Percentiles rank a stretch among this genome's conserved stretches.
These are phyloP conservation scores for Trametes polyzona DNA, from an alignment of 1,284 basidiomycete species.

Conservation along the genomic window DNA sequence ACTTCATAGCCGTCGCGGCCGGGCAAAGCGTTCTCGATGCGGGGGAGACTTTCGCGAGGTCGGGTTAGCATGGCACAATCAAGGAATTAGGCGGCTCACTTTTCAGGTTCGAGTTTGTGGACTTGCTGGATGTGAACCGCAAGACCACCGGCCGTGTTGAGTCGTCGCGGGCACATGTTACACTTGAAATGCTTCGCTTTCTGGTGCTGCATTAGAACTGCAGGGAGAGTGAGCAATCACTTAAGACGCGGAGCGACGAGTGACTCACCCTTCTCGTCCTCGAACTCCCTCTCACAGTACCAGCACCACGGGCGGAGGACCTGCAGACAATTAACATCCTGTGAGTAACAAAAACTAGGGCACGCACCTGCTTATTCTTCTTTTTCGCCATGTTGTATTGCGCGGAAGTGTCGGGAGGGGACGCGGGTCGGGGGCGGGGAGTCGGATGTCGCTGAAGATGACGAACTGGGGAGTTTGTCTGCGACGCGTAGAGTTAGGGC, in stretches of 20 bases:
- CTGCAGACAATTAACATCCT: conserved; percentile 42
- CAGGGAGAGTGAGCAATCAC: conserved; percentile 1
- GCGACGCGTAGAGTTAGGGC: not conserved
- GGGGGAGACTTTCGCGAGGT: conserved; percentile 55
- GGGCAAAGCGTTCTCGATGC: conserved; percentile 95
- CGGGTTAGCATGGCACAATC: not conserved
- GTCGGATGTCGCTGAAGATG: conserved; percentile 13
- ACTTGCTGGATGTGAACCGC: conserved; percentile 99
- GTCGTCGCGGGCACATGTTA: conserved; percentile 90
- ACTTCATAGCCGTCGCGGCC: conserved; percentile 98
- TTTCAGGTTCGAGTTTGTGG: conserved; percentile 96
- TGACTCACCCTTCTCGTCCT: conserved; percentile 88
- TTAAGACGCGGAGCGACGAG: not conserved
- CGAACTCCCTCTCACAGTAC: conserved; percentile 99
- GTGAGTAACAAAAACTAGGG: not conserved
- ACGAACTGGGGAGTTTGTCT: conserved; percentile 9
- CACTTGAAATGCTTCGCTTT: conserved; percentile 99
- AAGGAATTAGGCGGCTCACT: conserved; percentile 54
- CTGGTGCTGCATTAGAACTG: conserved; percentile 98
- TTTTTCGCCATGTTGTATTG: conserved; percentile 68
- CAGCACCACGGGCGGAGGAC: conserved; percentile 94
- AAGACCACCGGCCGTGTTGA: conserved; percentile 97
- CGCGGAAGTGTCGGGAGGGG: not conserved
- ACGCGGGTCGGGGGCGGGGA: conserved; percentile 8
- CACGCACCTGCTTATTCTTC: conserved; percentile 77